Conservation (phyloP, 768 basidiomycete species). For the Dentipellis sp. region DNA sequence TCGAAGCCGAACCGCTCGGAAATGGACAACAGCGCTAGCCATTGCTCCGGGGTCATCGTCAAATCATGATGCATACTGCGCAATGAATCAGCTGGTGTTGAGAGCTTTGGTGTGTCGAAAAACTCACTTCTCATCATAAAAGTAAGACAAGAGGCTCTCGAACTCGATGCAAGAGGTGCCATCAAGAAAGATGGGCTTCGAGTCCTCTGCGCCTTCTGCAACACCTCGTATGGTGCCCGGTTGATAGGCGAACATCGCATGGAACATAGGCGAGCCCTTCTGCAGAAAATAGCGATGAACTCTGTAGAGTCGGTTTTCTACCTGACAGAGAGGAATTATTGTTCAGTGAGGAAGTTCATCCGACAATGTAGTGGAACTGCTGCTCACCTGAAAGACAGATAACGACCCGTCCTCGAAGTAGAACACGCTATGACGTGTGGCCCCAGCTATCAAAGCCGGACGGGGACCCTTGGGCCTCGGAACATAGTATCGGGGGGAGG, state of each 20-base stretch:
- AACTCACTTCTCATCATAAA: neutral
- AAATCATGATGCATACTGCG: neutral
- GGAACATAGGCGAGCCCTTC: neutral
- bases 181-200: neutral
- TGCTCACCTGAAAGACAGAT: neutral
- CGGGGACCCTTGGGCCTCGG: neutral
- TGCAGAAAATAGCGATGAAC: neutral
- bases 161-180: neutral
- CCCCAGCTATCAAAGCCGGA: neutral
- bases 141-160: neutral
- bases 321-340: neutral
- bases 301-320: neutral
- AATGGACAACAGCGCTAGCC: neutral
- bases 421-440: neutral
- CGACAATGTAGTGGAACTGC: no score
- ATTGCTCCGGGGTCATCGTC: neutral
- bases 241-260: constrained; percentile 2
- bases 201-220: neutral
- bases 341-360: neutral
- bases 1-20: neutral
- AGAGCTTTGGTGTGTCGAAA: neutral
- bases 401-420: neutral
- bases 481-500: neutral
- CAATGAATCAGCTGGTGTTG: neutral
- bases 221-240: no score